Evolutionary conservation across 2,329 filamentous ascomycete genomes (phyloP).

Genomic region (Verruconis gallopava): DNA sequence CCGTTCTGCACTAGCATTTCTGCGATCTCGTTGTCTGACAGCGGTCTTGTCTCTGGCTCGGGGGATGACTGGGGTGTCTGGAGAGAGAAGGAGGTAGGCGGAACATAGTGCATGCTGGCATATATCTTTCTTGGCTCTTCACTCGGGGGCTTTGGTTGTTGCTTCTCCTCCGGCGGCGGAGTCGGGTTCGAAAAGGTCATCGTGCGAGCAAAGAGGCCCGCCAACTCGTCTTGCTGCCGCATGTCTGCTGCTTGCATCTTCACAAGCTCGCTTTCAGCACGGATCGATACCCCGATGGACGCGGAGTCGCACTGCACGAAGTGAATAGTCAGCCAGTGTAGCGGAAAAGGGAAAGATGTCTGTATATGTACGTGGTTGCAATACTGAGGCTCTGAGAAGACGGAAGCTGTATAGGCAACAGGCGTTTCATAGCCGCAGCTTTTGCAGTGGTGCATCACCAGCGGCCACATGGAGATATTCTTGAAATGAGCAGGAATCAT

Average conservation of each 20-base stretch:
- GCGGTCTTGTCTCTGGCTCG: conserved; percentile 19
- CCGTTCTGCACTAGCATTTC: conserved; percentile 50
- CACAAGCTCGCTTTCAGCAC: conserved; percentile 17
- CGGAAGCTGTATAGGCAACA: conserved; percentile 27
- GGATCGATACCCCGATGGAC: conserved; percentile 30
- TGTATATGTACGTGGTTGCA: conserved; percentile 36
- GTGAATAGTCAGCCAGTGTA: not conserved
- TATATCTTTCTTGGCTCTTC: conserved; percentile 41
- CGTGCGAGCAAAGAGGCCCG: conserved; percentile 64
- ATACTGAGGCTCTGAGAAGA: conserved; percentile 31
- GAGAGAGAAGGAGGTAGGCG: conserved; percentile 23
- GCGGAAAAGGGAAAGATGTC: no score
- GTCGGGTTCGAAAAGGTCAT: conserved; percentile 35
- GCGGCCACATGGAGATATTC: conserved; percentile 21
- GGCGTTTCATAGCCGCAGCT: conserved; percentile 26
- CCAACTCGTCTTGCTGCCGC: conserved; percentile 69
- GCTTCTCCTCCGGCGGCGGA: conserved; percentile 13
- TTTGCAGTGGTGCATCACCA: conserved; percentile 26
- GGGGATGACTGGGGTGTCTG: conserved; percentile 18
- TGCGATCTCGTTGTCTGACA: conserved; percentile 34
- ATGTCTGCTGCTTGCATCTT: conserved; percentile 31
- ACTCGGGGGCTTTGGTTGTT: not conserved
- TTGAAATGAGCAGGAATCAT: not conserved
- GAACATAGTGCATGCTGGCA: conserved; percentile 73
- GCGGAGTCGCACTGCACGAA: conserved; percentile 30